Evolutionary conservation across 495 filamentous ascomycete genomes (phyloP), one percentile per base, ranked within the genome.

Genomic region (Tuber indicum): DNA sequence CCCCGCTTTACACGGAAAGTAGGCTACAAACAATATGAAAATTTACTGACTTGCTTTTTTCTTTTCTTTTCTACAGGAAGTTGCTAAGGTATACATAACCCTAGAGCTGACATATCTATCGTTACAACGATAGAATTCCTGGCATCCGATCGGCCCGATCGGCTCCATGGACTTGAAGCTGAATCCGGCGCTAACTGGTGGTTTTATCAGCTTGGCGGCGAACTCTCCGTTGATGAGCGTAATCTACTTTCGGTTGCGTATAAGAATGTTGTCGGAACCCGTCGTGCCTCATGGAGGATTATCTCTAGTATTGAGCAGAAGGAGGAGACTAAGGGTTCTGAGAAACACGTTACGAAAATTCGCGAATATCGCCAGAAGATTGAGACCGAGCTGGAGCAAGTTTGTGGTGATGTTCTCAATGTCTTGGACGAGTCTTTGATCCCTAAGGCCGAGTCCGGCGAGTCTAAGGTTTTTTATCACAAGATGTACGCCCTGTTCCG

Each of bases 381-480:
- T 83, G 96, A 99, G 90, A 90, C 87, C 78, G 96, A 99, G 89
- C 90, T 99, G 75, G 96, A 97, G 91, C 92, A 92, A 86, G 94
- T 98, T 85, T 99, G 96, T 91, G 90, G 98, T 87, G 96, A 99
- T 89, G 94, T 99, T 71, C 91, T 99, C 81, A 91, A 97, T 83
- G 96, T 99, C 76, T 89, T 99, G 78, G 96, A 98, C 84, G 89
- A 98, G 82, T 91, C 91, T 81, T 89, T 99, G 84, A 99, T 99
- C 84, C 95, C 96, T 85, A 95, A 97, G 88, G 96, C 96, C 82
- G 93, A 96, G 86, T 93, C 94, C 79, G 96, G 96, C 86, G 96
- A 99, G 90, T 97, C 94, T 83, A 98, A 98, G 90, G 96, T 99
- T 83, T 99, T 99, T 86, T 99, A 99, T 88, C 97, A 98, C 92